Evolutionary conservation across 495 filamentous ascomycete species (phyloP), one percentile per base, ranked within the genome.

Genomic region (Bombardia bombarda): DNA sequence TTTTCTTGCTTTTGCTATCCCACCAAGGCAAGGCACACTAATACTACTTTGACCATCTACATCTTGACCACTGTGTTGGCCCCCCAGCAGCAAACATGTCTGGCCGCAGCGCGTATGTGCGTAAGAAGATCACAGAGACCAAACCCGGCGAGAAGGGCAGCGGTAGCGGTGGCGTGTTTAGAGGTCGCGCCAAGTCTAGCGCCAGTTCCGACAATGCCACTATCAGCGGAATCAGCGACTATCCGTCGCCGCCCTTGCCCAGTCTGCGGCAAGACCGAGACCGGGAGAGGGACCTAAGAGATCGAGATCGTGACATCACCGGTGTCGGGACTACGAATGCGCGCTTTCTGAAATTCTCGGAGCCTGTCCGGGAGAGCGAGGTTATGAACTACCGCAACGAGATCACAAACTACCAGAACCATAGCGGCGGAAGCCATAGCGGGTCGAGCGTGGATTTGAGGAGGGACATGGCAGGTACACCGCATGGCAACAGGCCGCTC

Each of bases 81-180:
- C 9, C n/a, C 22, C n/a, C 19, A n/a, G 23, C 7, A 21, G 33
- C 30, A 23, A 63, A 32, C 42, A 76, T 76, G 72, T 76, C 72
- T n/a, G 72, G 72, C 38, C 60, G 72, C 34, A 76, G 72, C 50
- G 72, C 72, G 14, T 67, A 73, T 50, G 70, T 74, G 45, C 63
- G 72, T 42, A 76, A 74, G 52, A 70, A 72, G 60, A 73, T 68
- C 53, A 69, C 65, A 1, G 66, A 69, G 35, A 57, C 60, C n/a
- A 70, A 63, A 49, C 26, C 51, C 4, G 55, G 51, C 21, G 57
- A 55, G 3, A 59, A 52, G 25, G 32, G 16, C 7, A 33, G 42
- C 12, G n/a, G n/a, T n/a, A n/a, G n/a, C n/a, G n/a, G n/a, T n/a
- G n/a, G n/a, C n/a, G 42, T 28, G 19, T 39, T 44, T 18, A 44